Conservation (phyloP, 1,139 yeast genomes). For the Nakaseomyces kungkrabaensis region DNA sequence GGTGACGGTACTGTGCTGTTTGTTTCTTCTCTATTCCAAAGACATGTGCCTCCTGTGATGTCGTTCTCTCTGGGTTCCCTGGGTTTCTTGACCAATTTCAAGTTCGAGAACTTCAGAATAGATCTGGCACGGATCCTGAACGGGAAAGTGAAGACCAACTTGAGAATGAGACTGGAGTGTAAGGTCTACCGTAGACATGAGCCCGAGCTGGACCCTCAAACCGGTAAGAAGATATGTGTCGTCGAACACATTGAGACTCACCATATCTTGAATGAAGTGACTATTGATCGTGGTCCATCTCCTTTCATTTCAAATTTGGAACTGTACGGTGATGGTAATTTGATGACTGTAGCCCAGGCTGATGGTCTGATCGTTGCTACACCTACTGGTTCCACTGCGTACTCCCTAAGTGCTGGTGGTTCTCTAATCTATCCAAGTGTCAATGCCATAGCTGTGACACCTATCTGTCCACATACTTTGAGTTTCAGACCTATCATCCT, state of each 20-base stretch:
- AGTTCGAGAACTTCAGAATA: slow-evolving; percentile 57
- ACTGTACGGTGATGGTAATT: slow-evolving; percentile 68
- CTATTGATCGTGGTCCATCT: slow-evolving; percentile 80
- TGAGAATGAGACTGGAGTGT: slow-evolving; percentile 77
- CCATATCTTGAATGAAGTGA: slow-evolving; percentile 75
- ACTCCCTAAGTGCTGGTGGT: slow-evolving; percentile 85
- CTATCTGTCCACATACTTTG: slow-evolving; percentile 85
- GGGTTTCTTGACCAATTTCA: slow-evolving; percentile 73
- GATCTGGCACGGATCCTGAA: slow-evolving; percentile 48
- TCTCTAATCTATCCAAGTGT: slow-evolving; percentile 84
- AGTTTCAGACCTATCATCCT: slow-evolving; percentile 79
- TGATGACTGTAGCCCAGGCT: slow-evolving; percentile 80
- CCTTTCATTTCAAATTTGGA: slow-evolving; percentile 81
- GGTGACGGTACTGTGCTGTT: slow-evolving; percentile 87
- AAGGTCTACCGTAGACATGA: slow-evolving; percentile 35
- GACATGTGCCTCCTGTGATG: slow-evolving; percentile 80
- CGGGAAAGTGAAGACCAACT: slow-evolving; percentile 64
- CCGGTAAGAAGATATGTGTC: slow-evolving; percentile 31
- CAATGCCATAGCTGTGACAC: slow-evolving; percentile 80
- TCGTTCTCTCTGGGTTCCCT: slow-evolving; percentile 72
- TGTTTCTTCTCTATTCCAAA: slow-evolving; percentile 69
- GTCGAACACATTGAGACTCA: slow-evolving; percentile 59
- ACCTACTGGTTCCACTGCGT: slow-evolving; percentile 90
- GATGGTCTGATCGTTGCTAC: slow-evolving; percentile 84
- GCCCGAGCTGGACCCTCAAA: slow-evolving; percentile 12